Evolutionary conservation across 2,329 filamentous ascomycete genomes (phyloP).

Genomic region (Myriosclerotinia duriaeana): DNA sequence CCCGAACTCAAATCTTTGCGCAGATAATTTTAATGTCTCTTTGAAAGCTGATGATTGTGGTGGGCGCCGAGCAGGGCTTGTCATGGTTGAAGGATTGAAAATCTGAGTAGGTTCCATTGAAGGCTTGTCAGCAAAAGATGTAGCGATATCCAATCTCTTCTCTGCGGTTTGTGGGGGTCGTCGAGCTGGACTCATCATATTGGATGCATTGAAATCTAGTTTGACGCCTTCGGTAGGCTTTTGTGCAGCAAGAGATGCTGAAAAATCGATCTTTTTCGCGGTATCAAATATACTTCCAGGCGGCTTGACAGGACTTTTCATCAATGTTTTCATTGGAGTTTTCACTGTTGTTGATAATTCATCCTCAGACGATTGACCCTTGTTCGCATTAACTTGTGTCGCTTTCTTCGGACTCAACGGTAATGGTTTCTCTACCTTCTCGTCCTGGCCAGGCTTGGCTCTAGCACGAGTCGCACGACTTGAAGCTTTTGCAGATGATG

Average conservation of each 20-base stretch:
- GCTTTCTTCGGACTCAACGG: slow-evolving; percentile 66
- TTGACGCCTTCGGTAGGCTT: slow-evolving; percentile 34
- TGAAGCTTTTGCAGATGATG: slow-evolving; percentile 35
- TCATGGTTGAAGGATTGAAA: slow-evolving; percentile 45
- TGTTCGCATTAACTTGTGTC: slow-evolving; percentile 52
- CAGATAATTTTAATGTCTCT: slow-evolving; percentile 56
- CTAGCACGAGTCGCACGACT: slow-evolving; percentile 39
- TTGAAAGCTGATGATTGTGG: slow-evolving; percentile 55
- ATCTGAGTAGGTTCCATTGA: slow-evolving; percentile 40
- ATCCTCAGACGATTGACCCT: slow-evolving; percentile 56
- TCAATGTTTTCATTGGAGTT: slow-evolving; percentile 52
- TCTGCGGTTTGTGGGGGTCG: slow-evolving; percentile 46
- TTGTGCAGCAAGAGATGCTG: slow-evolving; percentile 35
- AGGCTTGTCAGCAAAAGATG: slow-evolving; percentile 37
- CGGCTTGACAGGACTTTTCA: slow-evolving; percentile 57
- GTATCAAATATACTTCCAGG: slow-evolving; percentile 40
- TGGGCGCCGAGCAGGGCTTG: slow-evolving; percentile 57
- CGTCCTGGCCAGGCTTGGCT: slow-evolving; percentile 38
- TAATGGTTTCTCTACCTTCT: slow-evolving; percentile 45
- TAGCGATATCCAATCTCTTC: slow-evolving; percentile 43
- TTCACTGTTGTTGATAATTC: slow-evolving; percentile 56
- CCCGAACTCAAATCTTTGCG: slow-evolving; percentile 46
- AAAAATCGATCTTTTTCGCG: slow-evolving; percentile 43
- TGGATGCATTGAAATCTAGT: slow-evolving; percentile 43
- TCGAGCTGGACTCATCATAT: slow-evolving; percentile 57